Conservation (phyloP, 345 rosid species). For the Eucalyptus caleyi region DNA sequence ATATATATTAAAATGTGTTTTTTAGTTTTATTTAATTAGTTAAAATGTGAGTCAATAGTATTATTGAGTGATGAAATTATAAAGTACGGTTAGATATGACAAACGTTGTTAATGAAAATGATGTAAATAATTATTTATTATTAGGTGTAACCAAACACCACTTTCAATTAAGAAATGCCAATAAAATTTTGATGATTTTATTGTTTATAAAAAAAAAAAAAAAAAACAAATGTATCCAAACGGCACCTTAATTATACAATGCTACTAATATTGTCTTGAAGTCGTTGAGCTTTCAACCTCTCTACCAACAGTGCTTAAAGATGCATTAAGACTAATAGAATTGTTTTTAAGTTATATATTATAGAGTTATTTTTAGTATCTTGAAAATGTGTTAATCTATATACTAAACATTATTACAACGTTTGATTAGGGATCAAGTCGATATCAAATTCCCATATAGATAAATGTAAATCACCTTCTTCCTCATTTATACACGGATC, state of each 20-base stretch:
- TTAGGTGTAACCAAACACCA: neutral
- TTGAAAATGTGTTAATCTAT: neutral
- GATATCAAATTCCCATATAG: neutral
- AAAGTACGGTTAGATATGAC: neutral
- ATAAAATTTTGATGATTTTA: neutral
- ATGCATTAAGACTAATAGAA: neutral
- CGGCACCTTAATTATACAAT: neutral
- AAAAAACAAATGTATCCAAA: neutral
- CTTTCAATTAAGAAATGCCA: neutral
- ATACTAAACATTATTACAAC: neutral
- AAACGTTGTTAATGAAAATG: neutral
- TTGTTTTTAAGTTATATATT: neutral
- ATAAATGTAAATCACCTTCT: neutral
- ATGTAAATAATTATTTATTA: neutral
- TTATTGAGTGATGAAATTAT: neutral
- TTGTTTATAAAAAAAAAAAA: neutral
- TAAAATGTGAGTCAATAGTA: neutral
- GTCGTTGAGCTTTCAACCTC: neutral
- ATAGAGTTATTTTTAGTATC: neutral
- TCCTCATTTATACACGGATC: neutral
- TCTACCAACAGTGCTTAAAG: neutral
- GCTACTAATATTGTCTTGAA: too few relatives aligned
- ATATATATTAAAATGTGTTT: neutral
- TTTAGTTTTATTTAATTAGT: neutral
- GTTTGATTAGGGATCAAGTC: neutral